Evolutionary conservation across 768 basidiomycete species (phyloP), one percentile per base, ranked within the genome.

Genomic region (Gautieria morchelliformis): DNA sequence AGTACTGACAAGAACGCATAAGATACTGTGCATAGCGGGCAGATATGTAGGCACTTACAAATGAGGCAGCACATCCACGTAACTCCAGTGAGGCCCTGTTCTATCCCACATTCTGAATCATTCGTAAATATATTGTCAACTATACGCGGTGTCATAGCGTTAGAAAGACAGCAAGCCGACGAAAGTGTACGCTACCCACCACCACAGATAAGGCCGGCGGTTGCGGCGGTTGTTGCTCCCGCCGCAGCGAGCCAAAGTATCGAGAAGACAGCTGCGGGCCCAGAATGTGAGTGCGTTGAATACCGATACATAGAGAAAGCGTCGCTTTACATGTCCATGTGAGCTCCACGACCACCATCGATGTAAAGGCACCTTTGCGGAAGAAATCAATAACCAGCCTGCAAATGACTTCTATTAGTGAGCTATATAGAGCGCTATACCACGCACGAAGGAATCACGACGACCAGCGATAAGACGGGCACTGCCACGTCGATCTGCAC

Each of bases 171-270:
- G 9, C n/a, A 44, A n/a, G 4, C 42, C n/a, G 9, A 8, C 8
- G 12, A 30, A 37, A 11, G 60, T 56, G 35, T 37, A 37, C 35
- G 35, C 35, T 9, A 37, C 35, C 9, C 35, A 37, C 35, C 3
- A 10, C 2, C 14, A 55, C 63, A 65, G 44, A 8, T 39, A n/a
- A 49, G 5, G 10, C 5, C 11, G 5, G 5, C 17, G 3, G 2
- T 49, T 3, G 33, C 7, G 20, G 52, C 10, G 14, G 64, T 65
- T 1, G 73, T 55, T 39, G 68, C 61, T 3, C 65, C 69, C 4
- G 62, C 76, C 24, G 67, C 63, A 19, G 72, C 69, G 24, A 76
- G 67, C 76, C 71, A 77, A 37, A 76, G 61, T 37, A 75, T 52
- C 63, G 67, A 70, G 27, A 77, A 66, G 48, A 70, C 5, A 19